Evolutionary conservation across 441 rosid genomes (phyloP), one percentile per base, ranked within the genome.

Genomic region (Bruguiera hainesii): DNA sequence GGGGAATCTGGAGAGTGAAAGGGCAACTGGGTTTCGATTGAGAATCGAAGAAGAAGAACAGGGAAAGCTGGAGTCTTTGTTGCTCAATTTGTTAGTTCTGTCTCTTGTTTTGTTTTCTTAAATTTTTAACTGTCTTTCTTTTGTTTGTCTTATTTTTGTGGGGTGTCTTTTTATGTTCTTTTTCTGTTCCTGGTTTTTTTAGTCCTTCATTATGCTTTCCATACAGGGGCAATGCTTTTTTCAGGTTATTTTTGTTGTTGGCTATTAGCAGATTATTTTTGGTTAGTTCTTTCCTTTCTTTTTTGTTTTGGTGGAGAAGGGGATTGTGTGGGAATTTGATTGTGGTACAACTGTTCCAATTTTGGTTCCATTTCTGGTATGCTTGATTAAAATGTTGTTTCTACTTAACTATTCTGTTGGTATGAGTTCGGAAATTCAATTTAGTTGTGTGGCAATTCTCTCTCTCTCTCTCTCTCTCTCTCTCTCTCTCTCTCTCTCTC

Each of bases 11-110:
- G 19, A 56, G 60, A 37, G 37, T 51, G 56, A 50, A 64, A 63
- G 60, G 51, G 60, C 67, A 68, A 66, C n/a, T 76, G 75, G 73
- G 74, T 51, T 64, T 68, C 59, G 64, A 64, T 78, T 71, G 21
- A 53, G 61, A 67, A 74, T 71, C 61, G n/a, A 19, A n/a, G 16
- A 21, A 60, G 48, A 31, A 39, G 1, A 65, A 20, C 63, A 19
- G 49, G 13, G 8, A 60, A 39, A 65, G 65, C 46, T 68, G 52
- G 18, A 15, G 21, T 28, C 71, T 71, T 73, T 66, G 18, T 64
- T 61, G 13, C 63, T 42, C 67, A 66, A 65, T 72, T 75, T 35
- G 77, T 72, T 66, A 75, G 79, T 51, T 70, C 66, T 60, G 20
- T 61, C 19, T 23, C 23, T 37, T 20, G 42, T 58, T 49, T 63